These are phyloP conservation scores for Creolimax fragrantissima DNA, from an alignment of 78 protist genomes.

Conservation along the genomic window DNA sequence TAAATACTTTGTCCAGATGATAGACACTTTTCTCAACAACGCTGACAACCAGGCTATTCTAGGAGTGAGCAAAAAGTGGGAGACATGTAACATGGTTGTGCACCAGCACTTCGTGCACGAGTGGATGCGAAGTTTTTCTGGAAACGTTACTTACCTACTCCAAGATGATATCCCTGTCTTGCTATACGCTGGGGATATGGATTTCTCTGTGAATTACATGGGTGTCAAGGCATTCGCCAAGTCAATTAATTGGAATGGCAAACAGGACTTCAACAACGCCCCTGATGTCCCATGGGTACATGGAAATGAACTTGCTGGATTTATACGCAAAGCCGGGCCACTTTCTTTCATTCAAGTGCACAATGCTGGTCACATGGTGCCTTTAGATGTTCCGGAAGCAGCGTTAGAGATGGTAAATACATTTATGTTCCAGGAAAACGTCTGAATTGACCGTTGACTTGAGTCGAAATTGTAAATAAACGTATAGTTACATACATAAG, in stretches of 20 bases:
- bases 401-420: background rate
- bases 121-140: background rate
- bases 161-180: background rate
- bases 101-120: background rate
- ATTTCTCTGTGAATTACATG: background rate
- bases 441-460: background rate
- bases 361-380: slow-evolving; percentile 28
- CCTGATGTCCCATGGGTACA: background rate
- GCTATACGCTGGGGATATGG: background rate
- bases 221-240: background rate
- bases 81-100: background rate
- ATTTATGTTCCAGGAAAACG: background rate
- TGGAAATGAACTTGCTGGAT: background rate
- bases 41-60: background rate
- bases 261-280: background rate
- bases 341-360: background rate
- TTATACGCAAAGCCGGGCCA: background rate
- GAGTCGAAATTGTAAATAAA: background rate
- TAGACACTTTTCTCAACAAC: background rate
- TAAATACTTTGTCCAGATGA: no score
- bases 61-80: background rate
- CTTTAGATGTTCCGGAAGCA: background rate
- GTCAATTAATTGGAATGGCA: background rate
- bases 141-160: background rate
- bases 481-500: background rate